Evolutionary conservation across 2,329 filamentous ascomycete species (phyloP), one percentile per base, ranked within the genome.

Genomic region (Aspergillus chevalieri): DNA sequence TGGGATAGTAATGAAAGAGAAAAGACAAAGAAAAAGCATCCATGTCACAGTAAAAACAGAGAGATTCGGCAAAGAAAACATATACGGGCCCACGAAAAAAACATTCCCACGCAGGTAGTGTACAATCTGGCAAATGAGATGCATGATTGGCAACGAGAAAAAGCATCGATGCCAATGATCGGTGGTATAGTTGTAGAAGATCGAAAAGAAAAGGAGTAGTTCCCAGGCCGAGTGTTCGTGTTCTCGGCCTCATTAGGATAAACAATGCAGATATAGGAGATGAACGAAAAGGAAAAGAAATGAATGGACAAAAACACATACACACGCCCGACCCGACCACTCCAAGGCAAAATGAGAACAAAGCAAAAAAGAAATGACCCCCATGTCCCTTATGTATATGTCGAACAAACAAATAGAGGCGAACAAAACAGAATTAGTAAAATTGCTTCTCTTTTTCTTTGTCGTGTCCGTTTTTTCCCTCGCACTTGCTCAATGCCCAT

Each of bases 311-410:
- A 46, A 47, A 41, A 57, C 48, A 53, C 51, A 45, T 51, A 49
- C 53, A 60, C 57, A 56, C 60, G 58, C 58, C 62, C 56, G 50
- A 57, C 52, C 63, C 60, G 59, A 60, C 60, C 60, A 54, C 47
- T 55, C 52, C 50, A 52, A 54, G 48, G 55, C 54, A 51, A 52
- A 49, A 52, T 47, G 54, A 52, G 52, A 58, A 47, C 47, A 51
- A 54, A 57, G 61, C 58, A 54, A 55, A 62, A 52, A 51, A 54
- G 52, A 54, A 45, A 55, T 50, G 50, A 47, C 60, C 65, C 65
- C 51, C 65, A 67, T 65, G 65, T 68, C 64, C 65, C 65, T 62
- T 60, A 60, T 64, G 62, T 67, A 68, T 68, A 67, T 67, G 66
- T 19, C 19, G 38, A 17, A 19, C 63, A 64, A 62, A 61, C 56